These are phyloP conservation scores for Zopfia rhizophila DNA, from an alignment of 2,329 filamentous ascomycete species.

Conservation along the genomic window DNA sequence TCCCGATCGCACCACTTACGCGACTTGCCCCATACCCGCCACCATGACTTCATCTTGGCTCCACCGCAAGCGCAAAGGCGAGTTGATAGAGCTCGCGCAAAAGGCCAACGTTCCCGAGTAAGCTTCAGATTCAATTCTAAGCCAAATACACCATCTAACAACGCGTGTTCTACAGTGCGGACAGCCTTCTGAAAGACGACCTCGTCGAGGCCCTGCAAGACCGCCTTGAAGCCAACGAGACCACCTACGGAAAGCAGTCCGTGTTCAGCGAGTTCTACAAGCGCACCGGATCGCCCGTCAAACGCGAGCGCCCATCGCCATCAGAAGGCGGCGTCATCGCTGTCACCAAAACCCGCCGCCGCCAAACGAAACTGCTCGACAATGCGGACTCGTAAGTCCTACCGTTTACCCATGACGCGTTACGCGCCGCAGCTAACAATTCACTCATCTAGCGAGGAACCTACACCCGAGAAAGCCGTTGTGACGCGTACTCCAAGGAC, in stretches of 20 bases:
- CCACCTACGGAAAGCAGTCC: conserved; percentile 70
- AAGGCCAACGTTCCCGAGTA: conserved; percentile 78
- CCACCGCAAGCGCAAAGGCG: conserved; percentile 82
- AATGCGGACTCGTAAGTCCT: conserved; percentile 42
- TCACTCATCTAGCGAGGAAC: conserved; percentile 49
- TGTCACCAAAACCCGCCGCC: conserved; percentile 40
- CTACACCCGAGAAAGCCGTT: conserved; percentile 61
- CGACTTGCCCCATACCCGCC: conserved; percentile 53
- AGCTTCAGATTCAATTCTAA: conserved; percentile 50
- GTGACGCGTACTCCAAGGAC: conserved; percentile 42
- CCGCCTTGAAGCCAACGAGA: conserved; percentile 68
- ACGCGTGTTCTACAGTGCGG: conserved; percentile 63
- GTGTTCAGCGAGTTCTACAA: conserved; percentile 80
- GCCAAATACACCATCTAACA: too few relatives aligned
- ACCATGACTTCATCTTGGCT: conserved; percentile 78
- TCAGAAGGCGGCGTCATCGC: conserved; percentile 40
- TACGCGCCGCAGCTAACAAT: conserved; percentile 36
- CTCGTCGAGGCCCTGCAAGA: conserved; percentile 65
- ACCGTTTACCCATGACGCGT: conserved; percentile 31
- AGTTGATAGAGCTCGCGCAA: conserved; percentile 79
- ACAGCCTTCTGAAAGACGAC: conserved; percentile 79
- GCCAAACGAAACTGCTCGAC: conserved; percentile 48
- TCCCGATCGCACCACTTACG: conserved; percentile 60
- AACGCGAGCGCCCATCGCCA: conserved; percentile 55
- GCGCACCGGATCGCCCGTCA: conserved; percentile 66